phyloP scores from a whole-genome alignment of 305 asterid species.

The Solanum hybrid region DNA sequence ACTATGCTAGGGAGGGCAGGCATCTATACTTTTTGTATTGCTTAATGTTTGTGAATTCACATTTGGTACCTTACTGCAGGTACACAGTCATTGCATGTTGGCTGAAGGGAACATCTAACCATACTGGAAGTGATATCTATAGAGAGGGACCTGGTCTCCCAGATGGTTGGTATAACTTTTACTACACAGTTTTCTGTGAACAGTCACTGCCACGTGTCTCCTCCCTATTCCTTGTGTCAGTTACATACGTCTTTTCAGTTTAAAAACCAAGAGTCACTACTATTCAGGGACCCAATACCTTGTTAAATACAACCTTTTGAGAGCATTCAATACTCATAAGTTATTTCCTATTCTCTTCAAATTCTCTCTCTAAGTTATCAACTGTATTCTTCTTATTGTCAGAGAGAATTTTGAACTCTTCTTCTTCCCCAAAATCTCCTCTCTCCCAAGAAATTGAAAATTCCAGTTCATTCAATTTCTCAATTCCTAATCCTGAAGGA shows the following conservation, averaged over 20 bases:
- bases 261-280: not conserved
- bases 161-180: not conserved
- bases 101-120: not conserved
- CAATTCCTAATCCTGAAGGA: too few relatives aligned
- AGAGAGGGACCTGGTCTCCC: not conserved
- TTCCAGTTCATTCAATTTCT: not conserved
- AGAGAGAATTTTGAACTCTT: not conserved
- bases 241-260: too few relatives aligned
- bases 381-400: too few relatives aligned
- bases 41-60: not conserved
- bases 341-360: not conserved
- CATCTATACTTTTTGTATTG: not conserved
- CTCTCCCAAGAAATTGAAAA: not conserved
- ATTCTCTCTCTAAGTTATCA: not conserved
- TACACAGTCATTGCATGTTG: not conserved
- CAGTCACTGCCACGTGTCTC: not conserved
- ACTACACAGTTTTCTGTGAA: not conserved
- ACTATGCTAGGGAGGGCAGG: not conserved
- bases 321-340: not conserved
- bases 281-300: not conserved
- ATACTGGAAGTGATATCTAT: too few relatives aligned
- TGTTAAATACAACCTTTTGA: too few relatives aligned
- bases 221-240: not conserved
- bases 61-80: not conserved
- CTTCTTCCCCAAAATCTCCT: not conserved